Percentiles rank a stretch among this genome's conserved stretches.
Conservation (phyloP, 1,284 basidiomycete genomes). For the Sanguinoderma infundibulare region DNA sequence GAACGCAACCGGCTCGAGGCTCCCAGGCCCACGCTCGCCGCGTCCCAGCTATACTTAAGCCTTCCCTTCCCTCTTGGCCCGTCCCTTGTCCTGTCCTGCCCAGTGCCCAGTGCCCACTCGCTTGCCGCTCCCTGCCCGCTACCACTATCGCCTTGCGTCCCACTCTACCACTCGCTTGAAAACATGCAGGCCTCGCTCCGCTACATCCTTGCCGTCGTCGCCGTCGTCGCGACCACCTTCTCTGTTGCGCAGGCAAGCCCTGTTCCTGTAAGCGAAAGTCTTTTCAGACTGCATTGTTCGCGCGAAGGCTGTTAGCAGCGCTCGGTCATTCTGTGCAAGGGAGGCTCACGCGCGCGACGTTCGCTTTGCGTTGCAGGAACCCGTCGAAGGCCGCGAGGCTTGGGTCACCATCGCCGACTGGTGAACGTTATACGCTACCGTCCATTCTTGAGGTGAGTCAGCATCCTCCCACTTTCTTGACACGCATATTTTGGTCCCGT, state of each 20-base stretch:
- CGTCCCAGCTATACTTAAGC: conserved; percentile 19
- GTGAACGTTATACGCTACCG: conserved; percentile 7
- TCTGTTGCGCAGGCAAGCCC: conserved; percentile 21
- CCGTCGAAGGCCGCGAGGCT: conserved; percentile 22
- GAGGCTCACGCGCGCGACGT: background rate
- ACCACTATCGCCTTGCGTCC: conserved; percentile 1
- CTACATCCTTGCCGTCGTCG: conserved; percentile 22
- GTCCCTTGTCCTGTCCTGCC: conserved; percentile 6
- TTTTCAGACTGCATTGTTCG: background rate
- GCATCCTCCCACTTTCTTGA: too few species aligned
- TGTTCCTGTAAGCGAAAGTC: conserved; percentile 19
- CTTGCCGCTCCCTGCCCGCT: conserved; percentile 1
- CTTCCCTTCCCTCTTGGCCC: conserved; percentile 3
- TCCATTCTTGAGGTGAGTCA: conserved; percentile 7
- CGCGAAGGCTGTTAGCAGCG: background rate
- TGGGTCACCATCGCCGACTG: conserved; percentile 27
- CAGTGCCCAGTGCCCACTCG: too few species aligned
- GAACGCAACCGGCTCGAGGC: background rate
- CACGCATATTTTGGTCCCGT: too few species aligned
- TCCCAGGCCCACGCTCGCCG: conserved; percentile 1
- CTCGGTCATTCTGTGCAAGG: background rate
- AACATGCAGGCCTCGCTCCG: conserved; percentile 22
- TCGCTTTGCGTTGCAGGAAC: background rate
- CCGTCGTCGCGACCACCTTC: conserved; percentile 20
- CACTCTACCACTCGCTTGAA: background rate